phyloP scores from a whole-genome alignment of 2,329 filamentous ascomycete species.

The Aspergillus novoparasiticus region DNA sequence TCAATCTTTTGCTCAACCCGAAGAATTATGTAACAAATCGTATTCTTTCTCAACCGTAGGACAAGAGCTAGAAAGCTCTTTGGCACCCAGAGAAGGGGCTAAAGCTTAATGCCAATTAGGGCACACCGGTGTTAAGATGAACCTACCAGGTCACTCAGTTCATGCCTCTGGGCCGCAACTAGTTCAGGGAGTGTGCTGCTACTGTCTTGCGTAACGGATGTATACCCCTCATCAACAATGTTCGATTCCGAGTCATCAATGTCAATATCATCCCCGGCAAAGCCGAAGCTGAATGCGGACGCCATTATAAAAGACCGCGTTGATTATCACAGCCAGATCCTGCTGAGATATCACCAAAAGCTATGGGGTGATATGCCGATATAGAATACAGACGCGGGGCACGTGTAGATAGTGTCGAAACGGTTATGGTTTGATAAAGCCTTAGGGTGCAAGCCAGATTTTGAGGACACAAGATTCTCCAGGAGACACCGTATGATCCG shows the following conservation, averaged over 20 bases:
- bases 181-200: conserved; percentile 30
- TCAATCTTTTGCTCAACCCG: neutral
- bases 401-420: neutral
- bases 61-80: neutral
- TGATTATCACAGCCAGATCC: too few species aligned
- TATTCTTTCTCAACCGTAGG: conserved; percentile 4
- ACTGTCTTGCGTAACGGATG: conserved; percentile 7
- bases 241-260: conserved; percentile 41
- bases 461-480: neutral
- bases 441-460: neutral
- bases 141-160: conserved; percentile 53
- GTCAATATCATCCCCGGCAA: conserved; percentile 62
- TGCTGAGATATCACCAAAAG: neutral
- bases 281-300: conserved; percentile 58
- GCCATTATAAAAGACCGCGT: conserved; percentile 23
- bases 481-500: neutral
- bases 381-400: neutral
- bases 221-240: conserved; percentile 14
- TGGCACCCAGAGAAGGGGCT: neutral
- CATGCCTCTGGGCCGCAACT: conserved; percentile 44
- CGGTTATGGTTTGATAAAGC: neutral
- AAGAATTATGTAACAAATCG: neutral
- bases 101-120: neutral
- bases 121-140: conserved; percentile 1
- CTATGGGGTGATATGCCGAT: neutral